Evolutionary conservation across 2,329 filamentous ascomycete species (phyloP).

Genomic region (Acrocalymma vagum): DNA sequence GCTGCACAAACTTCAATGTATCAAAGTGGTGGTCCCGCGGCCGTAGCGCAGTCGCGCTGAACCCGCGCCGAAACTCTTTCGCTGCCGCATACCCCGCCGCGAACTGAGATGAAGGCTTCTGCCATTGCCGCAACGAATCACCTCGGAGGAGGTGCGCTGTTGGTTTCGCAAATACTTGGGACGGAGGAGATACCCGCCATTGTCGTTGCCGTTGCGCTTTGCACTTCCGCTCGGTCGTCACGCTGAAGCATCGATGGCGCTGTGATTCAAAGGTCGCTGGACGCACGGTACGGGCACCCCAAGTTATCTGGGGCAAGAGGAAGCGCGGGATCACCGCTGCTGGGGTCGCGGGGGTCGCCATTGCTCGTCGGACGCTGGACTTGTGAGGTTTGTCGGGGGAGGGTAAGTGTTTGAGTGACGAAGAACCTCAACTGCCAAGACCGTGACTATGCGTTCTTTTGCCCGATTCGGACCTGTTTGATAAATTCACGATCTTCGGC

Average conservation of each 20-base stretch:
- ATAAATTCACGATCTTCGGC: too few relatives aligned
- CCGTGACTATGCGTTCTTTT: too few relatives aligned
- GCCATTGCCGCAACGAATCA: too few relatives aligned
- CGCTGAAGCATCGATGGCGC: conserved; percentile 22
- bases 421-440: too few relatives aligned
- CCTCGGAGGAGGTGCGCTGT: too few relatives aligned
- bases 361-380: too few relatives aligned
- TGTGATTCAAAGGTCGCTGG: conserved; percentile 25
- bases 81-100: conserved; percentile 9
- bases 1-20: conserved; percentile 95
- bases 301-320: conserved; percentile 47
- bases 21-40: conserved; percentile 93
- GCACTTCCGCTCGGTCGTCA: conserved; percentile 17
- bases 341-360: conserved; percentile 32
- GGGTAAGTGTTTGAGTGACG: too few relatives aligned
- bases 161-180: too few relatives aligned
- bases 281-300: conserved; percentile 36
- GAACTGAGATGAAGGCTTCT: conserved; percentile 7
- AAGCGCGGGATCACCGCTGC: conserved; percentile 47
- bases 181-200: too few relatives aligned
- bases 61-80: conserved; percentile 49
- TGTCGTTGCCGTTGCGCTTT: conserved; percentile 13
- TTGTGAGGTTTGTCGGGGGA: too few relatives aligned
- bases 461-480: too few relatives aligned
- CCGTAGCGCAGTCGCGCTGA: conserved; percentile 72